Conservation (phyloP, 441 rosid species). For the Metrosideros polymorpha region DNA sequence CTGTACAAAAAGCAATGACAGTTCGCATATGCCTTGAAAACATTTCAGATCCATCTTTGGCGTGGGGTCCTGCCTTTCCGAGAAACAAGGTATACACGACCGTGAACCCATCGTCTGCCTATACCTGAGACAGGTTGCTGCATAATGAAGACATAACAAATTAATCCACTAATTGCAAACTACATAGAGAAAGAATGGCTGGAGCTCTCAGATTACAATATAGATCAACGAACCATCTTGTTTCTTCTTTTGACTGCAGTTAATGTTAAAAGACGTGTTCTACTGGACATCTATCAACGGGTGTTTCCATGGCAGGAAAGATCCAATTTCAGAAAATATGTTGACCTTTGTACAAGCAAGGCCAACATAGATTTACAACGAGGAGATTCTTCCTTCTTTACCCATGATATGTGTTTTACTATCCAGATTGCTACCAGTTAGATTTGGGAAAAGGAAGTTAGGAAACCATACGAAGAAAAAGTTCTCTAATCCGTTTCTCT, state of each 20-base stretch:
- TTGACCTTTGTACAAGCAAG: background rate
- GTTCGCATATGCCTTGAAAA: background rate
- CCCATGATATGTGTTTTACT: background rate
- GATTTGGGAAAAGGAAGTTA: background rate
- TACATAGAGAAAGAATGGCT: background rate
- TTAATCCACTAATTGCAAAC: background rate
- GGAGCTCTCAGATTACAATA: background rate
- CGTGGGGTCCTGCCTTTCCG: constrained; percentile 35
- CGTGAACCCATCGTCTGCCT: constrained; percentile 80
- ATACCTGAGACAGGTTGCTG: constrained; percentile 48
- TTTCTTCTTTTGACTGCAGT: background rate
- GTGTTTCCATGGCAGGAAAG: background rate
- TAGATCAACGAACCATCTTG: background rate
- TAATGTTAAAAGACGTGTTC: background rate
- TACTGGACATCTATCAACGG: background rate
- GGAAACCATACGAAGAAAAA: background rate
- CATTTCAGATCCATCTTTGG: constrained; percentile 26
- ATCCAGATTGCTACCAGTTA: background rate
- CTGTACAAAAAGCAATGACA: background rate
- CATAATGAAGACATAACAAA: constrained; percentile 4
- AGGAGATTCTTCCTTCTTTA: background rate
- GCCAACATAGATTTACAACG: background rate
- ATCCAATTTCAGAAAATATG: background rate
- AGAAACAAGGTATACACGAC: constrained; percentile 74
- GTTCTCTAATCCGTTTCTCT: background rate